These are phyloP conservation scores for Hirsutella thompsonii DNA, from an alignment of 2,329 filamentous ascomycete genomes.

Conservation along the genomic window DNA sequence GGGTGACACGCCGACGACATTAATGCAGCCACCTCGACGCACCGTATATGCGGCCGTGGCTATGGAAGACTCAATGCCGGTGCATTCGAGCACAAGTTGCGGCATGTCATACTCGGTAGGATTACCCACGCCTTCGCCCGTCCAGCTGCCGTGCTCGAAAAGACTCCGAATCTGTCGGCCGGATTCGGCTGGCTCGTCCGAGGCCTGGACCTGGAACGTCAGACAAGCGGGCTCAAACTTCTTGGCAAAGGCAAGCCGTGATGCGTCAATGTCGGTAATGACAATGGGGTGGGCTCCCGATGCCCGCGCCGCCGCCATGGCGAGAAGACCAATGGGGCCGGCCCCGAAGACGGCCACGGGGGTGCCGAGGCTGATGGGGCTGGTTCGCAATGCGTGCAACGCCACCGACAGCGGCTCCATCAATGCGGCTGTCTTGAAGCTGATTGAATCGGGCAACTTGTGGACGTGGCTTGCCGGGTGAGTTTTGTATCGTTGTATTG, in stretches of 20 bases:
- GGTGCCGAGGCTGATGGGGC: constrained; percentile 39
- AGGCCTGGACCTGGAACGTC: constrained; percentile 39
- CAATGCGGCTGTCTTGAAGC: constrained; percentile 46
- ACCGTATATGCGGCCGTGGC: constrained; percentile 43
- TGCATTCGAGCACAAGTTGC: constrained; percentile 49
- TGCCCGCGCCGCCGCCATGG: constrained; percentile 43
- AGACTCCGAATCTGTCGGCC: constrained; percentile 38
- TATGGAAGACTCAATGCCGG: constrained; percentile 51
- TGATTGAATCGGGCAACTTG: constrained; percentile 42
- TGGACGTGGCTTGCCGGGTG: constrained; percentile 49
- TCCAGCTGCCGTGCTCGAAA: constrained; percentile 25
- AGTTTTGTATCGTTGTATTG: constrained; percentile 47
- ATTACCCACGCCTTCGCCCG: not conserved
- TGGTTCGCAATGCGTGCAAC: constrained; percentile 43
- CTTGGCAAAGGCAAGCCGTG: constrained; percentile 43
- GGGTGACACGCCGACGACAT: constrained; percentile 52
- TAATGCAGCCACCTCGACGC: constrained; percentile 44
- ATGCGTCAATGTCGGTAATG: constrained; percentile 47
- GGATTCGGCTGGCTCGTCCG: constrained; percentile 32
- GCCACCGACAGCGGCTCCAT: constrained; percentile 53
- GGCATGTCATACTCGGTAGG: constrained; percentile 42
- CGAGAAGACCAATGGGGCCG: constrained; percentile 49
- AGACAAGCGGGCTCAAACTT: constrained; percentile 39
- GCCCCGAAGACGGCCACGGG: constrained; percentile 47
- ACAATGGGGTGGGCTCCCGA: constrained; percentile 51